Percentiles rank a stretch among this genome's conserved stretches.
Evolutionary conservation across 2,329 filamentous ascomycete genomes (phyloP).

Genomic region (Fusarium pseudograminearum): DNA sequence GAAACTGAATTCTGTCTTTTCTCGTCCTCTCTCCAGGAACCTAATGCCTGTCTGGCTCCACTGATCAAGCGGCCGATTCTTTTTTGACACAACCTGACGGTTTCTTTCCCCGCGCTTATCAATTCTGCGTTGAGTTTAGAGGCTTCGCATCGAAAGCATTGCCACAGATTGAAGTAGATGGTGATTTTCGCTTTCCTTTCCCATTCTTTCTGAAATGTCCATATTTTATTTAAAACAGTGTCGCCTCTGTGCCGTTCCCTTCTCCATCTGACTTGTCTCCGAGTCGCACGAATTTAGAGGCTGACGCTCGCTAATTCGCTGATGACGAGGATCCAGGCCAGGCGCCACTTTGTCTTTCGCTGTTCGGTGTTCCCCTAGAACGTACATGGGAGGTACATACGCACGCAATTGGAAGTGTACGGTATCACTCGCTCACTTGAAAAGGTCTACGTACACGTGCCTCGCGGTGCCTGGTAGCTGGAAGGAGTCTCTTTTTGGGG

Average conservation of each 20-base stretch:
- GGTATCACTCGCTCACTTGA: neutral
- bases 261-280: slow-evolving; percentile 17
- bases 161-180: slow-evolving; percentile 21
- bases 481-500: neutral
- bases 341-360: slow-evolving; percentile 31
- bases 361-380: slow-evolving; percentile 20
- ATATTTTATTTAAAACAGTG: slow-evolving; percentile 24
- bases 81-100: slow-evolving; percentile 29
- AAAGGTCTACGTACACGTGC: slow-evolving; percentile 36
- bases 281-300: slow-evolving; percentile 11
- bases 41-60: slow-evolving; percentile 8
- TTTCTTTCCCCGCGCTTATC: slow-evolving; percentile 38
- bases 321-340: slow-evolving; percentile 35
- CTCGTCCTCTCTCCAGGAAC: neutral
- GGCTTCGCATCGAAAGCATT: slow-evolving; percentile 16
- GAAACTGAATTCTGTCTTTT: slow-evolving; percentile 4
- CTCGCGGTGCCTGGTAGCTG: slow-evolving; percentile 10
- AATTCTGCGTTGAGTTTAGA: slow-evolving; percentile 30
- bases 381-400: slow-evolving; percentile 2
- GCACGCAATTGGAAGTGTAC: slow-evolving; percentile 21
- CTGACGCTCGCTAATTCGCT: slow-evolving; percentile 38
- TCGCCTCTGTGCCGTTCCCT: slow-evolving; percentile 28
- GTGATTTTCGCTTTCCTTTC: slow-evolving; percentile 35
- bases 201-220: slow-evolving; percentile 35
- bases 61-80: slow-evolving; percentile 12